Percentiles rank a stretch among this genome's conserved stretches.
phyloP scores from a whole-genome alignment of 1,284 basidiomycete genomes.

The Entoloma clypeatum region DNA sequence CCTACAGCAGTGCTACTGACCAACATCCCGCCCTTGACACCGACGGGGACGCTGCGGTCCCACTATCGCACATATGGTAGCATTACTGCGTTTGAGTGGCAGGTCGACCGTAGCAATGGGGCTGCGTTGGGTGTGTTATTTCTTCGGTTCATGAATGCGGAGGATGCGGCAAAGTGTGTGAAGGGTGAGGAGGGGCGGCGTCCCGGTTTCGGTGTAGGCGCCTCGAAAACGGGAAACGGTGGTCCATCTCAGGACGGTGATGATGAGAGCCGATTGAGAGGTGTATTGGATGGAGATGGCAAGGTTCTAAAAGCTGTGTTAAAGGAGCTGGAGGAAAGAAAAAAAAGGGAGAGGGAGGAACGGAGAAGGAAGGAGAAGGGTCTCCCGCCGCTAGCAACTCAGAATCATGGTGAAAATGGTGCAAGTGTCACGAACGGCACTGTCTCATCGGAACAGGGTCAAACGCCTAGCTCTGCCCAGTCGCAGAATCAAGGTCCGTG shows the following conservation, averaged over 20 bases:
- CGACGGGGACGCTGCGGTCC: constrained; percentile 60
- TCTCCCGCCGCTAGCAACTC: neutral
- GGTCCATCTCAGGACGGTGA: constrained; percentile 13
- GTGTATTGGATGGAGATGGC: constrained; percentile 63
- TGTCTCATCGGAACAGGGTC: too few species aligned
- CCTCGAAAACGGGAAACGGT: constrained; percentile 26
- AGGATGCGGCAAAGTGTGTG: constrained; percentile 62
- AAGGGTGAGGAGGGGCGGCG: constrained; percentile 57
- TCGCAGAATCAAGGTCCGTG: too few species aligned
- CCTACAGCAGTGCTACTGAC: constrained; percentile 74
- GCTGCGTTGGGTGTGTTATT: constrained; percentile 81
- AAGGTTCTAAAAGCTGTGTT: constrained; percentile 54
- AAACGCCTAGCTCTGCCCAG: too few species aligned
- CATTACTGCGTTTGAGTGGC: constrained; percentile 71
- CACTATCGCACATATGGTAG: constrained; percentile 70
- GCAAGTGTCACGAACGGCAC: too few species aligned
- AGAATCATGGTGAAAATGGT: neutral
- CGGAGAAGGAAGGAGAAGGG: constrained; percentile 35
- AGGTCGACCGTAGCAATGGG: constrained; percentile 79
- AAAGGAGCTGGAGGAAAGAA: constrained; percentile 55
- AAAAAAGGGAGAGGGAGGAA: constrained; percentile 47
- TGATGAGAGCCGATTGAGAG: constrained; percentile 47
- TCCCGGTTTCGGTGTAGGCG: constrained; percentile 22
- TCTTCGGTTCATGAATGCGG: constrained; percentile 62
- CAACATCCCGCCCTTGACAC: constrained; percentile 70